Percentiles rank a stretch among this genome's conserved stretches.
Evolutionary conservation across 768 basidiomycete species (phyloP).

Genomic region (Tricholoma bakamatsutake): DNA sequence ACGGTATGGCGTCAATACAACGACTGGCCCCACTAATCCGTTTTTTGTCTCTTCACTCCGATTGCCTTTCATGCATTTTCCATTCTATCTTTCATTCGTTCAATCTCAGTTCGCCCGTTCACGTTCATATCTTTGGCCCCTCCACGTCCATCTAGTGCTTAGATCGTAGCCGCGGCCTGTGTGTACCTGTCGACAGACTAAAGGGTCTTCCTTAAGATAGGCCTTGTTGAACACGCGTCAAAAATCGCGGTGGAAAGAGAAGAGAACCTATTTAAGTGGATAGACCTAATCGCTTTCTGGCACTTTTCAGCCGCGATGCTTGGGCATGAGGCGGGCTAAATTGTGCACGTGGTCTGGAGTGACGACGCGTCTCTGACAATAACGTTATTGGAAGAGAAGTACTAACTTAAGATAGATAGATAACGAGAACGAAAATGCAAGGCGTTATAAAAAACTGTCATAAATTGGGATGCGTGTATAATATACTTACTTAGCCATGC

Average conservation of each 20-base stretch:
- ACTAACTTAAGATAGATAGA: too few species aligned
- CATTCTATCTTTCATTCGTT: neutral
- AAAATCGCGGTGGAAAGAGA: neutral
- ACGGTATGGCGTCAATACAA: neutral
- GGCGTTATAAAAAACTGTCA: neutral
- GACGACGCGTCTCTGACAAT: neutral
- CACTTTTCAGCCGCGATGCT: neutral
- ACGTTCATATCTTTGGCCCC: neutral
- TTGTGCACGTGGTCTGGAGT: neutral
- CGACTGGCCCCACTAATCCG: neutral
- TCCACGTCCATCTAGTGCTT: neutral
- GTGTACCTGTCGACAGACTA: neutral
- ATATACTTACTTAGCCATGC: too few species aligned
- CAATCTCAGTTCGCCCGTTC: neutral
- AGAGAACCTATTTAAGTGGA: neutral
- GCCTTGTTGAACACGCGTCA: neutral
- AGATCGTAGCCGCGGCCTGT: neutral
- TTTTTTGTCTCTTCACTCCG: constrained; percentile 7
- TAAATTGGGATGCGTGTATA: too few species aligned
- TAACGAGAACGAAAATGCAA: too few species aligned
- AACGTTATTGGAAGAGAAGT: too few species aligned
- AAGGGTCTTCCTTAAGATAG: neutral
- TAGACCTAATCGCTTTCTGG: neutral
- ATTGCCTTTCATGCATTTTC: constrained; percentile 5
- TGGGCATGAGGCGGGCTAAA: neutral